Percentiles rank a stretch among this genome's conserved stretches.
phyloP scores from a whole-genome alignment of 495 filamentous ascomycete genomes.

The Baudoinia panamericana region DNA sequence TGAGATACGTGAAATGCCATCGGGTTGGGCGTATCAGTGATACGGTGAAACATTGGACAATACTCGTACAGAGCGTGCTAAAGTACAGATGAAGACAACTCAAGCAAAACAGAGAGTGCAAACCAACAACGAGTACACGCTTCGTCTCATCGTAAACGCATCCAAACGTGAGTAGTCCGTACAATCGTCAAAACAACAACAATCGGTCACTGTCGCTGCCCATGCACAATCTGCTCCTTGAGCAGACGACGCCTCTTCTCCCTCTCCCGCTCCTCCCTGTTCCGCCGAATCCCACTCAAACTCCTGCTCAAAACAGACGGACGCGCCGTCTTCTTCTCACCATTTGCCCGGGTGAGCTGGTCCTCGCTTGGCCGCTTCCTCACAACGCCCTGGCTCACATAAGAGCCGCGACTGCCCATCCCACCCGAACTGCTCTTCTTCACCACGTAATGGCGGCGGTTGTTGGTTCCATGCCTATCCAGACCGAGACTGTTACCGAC shows the following conservation, averaged over 20 bases:
- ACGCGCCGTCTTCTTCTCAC: not conserved
- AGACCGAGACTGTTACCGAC: slow-evolving; percentile 42
- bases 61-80: too few relatives aligned
- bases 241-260: slow-evolving; percentile 54
- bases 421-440: not conserved
- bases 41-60: too few relatives aligned
- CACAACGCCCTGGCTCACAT: slow-evolving; percentile 1
- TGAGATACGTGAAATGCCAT: too few relatives aligned
- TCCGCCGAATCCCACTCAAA: slow-evolving; percentile 45
- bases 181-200: too few relatives aligned
- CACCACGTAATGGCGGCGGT: slow-evolving; percentile 33
- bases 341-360: not conserved
- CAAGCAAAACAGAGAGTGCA: too few relatives aligned
- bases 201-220: too few relatives aligned
- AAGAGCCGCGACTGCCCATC: slow-evolving; percentile 1
- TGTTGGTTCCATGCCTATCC: slow-evolving; percentile 37
- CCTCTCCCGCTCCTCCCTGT: slow-evolving; percentile 39
- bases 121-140: too few relatives aligned
- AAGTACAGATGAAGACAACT: too few relatives aligned
- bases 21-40: too few relatives aligned
- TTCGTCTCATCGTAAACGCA: too few relatives aligned
- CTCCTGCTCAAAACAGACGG: slow-evolving; percentile 24
- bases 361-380: slow-evolving; percentile 8
- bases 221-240: slow-evolving; percentile 48
- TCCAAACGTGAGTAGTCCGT: too few relatives aligned